Base-by-base conservation (phyloP, 352 stramenopile genomes). In the Phytophthora sp. region DNA sequence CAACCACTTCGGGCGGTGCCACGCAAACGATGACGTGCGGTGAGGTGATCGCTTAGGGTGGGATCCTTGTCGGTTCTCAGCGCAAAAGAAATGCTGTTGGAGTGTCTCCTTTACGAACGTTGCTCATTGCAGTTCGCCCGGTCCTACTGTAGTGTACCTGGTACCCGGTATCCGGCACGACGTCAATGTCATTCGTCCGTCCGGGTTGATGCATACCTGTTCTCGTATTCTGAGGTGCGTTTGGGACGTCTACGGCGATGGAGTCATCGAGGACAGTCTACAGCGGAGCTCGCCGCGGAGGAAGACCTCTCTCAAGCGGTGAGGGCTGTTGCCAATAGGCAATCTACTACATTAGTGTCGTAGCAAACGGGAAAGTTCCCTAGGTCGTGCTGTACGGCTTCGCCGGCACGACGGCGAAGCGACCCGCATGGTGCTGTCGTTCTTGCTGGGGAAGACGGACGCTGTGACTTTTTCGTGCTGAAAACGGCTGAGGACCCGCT, bases 391-490 rank as follows among this genome's bases (percentile, higher is more conserved):
- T 75, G 26, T 75, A 75, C 51, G 61, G 55, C 8, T 51, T 72
- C 26, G 41, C 61, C 27, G 58, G 63, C 20, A 60, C 51, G 20
- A 73, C 57, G 16, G 58, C 16, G 41, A 64, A 39, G 64, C 70
- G 29, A 69, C 66, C 35, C 57, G 69, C 3, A 68, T 71, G 6
- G 64, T 38, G 11, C 62, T 67, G 26, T 66, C 44, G 27, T 81
- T 62, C 21, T 50, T 68, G 24, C 47, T 63, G 20, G n/a, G 20
- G 29, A 73, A 46, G 45, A 71, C 45, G 36, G 69, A 81, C 66
- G 63, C 57, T 60, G 59, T 58, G 2, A 50, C 78, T 26, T 62
- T 78, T 63, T 78, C 7, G 69, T 78, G 41, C 38, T 59, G 2
- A 66, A 29, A 15, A 67, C 54, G 1, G 7, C 24, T 7, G 33